phyloP scores from a whole-genome alignment of 805 yeast species.

The Komagataella mondaviorum region DNA sequence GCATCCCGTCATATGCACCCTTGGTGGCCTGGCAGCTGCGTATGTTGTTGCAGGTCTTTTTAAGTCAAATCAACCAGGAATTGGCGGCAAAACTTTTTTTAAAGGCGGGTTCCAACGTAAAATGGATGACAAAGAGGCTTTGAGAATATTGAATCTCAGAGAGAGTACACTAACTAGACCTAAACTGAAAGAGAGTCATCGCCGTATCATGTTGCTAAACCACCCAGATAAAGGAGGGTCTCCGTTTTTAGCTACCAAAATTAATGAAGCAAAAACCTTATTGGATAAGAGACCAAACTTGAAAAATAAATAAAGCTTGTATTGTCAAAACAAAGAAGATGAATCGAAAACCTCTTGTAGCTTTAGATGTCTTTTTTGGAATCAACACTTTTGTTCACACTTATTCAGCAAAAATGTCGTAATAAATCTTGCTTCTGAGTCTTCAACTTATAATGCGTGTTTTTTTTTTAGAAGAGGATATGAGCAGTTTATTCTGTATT shows the following conservation, averaged over 20 bases:
- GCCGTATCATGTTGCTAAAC: constrained; percentile 74
- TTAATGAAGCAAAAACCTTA: constrained; percentile 83
- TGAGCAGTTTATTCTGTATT: too few relatives aligned
- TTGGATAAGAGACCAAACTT: constrained; percentile 44
- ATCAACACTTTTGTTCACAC: neutral
- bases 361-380: neutral
- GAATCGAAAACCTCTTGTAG: neutral
- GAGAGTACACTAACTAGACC: constrained; percentile 51
- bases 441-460: too few relatives aligned
- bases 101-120: constrained; percentile 91
- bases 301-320: neutral
- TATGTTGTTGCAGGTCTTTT: constrained; percentile 57
- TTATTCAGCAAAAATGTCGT: too few relatives aligned
- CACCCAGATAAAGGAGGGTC: constrained; percentile 96
- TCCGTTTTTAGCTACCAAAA: constrained; percentile 77
- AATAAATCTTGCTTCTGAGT: too few relatives aligned
- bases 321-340: neutral
- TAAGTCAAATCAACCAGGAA: constrained; percentile 55
- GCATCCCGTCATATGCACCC: constrained; percentile 65
- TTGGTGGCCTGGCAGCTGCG: constrained; percentile 53
- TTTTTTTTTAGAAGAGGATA: too few relatives aligned
- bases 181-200: constrained; percentile 65
- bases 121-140: constrained; percentile 82
- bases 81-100: constrained; percentile 50
- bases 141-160: constrained; percentile 65